Evolutionary conservation across 768 basidiomycete species (phyloP).

Genomic region (Rhizopogon vinicolor): DNA sequence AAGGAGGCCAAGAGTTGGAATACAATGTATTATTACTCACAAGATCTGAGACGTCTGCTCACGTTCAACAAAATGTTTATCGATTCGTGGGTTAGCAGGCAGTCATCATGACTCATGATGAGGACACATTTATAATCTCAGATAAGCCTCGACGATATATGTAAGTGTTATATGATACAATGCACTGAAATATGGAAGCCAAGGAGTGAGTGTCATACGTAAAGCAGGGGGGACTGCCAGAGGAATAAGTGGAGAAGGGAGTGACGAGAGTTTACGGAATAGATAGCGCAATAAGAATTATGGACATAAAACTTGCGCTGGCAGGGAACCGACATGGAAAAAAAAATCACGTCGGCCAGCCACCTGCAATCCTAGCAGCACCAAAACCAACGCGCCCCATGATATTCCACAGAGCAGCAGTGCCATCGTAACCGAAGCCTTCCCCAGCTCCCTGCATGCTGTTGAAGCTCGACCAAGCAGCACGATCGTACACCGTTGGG

Average conservation of each 20-base stretch:
- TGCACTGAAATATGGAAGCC: not conserved
- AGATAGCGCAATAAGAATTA: not conserved
- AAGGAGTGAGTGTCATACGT: not conserved
- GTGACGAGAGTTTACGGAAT: not conserved
- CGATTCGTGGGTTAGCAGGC: too few relatives aligned
- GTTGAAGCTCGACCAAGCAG: conserved; percentile 79
- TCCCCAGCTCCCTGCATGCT: conserved; percentile 65
- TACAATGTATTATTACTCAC: too few relatives aligned
- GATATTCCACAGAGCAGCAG: conserved; percentile 63
- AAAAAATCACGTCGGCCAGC: conserved; percentile 66
- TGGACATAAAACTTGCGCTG: not conserved
- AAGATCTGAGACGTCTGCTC: too few relatives aligned
- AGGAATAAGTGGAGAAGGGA: not conserved
- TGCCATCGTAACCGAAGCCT: conserved; percentile 59
- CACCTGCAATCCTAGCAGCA: conserved; percentile 69
- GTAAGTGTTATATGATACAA: not conserved
- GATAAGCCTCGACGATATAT: too few relatives aligned
- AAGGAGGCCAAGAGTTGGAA: too few relatives aligned
- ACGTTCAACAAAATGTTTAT: too few relatives aligned
- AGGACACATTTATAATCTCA: too few relatives aligned
- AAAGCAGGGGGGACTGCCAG: not conserved
- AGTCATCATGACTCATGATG: too few relatives aligned
- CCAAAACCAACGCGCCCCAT: conserved; percentile 70
- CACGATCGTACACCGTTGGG: conserved; percentile 72
- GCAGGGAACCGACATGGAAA: not conserved